Evolutionary conservation across 495 filamentous ascomycete genomes (phyloP).

Genomic region (Trichodelitschia bisporula): DNA sequence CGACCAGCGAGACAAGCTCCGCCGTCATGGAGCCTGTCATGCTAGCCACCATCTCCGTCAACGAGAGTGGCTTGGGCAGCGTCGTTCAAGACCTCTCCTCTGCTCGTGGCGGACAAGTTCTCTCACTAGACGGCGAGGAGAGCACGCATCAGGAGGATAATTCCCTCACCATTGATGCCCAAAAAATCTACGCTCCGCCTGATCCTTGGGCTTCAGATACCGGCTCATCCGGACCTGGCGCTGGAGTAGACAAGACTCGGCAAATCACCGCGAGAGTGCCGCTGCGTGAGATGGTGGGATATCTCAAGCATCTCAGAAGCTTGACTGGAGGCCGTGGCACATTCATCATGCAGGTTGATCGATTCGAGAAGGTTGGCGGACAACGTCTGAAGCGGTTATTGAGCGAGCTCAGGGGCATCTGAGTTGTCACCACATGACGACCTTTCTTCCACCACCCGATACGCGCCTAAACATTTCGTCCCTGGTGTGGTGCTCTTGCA

Average conservation of each 20-base stretch:
- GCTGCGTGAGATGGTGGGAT: constrained; percentile 90
- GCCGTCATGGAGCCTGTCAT: constrained; percentile 82
- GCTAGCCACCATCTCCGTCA: constrained; percentile 58
- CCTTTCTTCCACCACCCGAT: too few species aligned
- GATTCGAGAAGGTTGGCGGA: constrained; percentile 64
- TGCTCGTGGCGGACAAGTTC: constrained; percentile 57
- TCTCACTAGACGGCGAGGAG: constrained; percentile 60
- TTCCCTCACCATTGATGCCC: constrained; percentile 27
- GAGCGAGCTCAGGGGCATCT: constrained; percentile 24
- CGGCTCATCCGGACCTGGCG: not conserved
- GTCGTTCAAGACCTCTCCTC: constrained; percentile 82
- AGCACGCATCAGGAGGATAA: constrained; percentile 18
- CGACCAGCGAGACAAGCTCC: constrained; percentile 21
- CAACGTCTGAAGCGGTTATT: constrained; percentile 32
- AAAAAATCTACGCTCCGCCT: constrained; percentile 55
- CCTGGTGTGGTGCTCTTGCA: too few species aligned
- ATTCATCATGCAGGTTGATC: constrained; percentile 77
- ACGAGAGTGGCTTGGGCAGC: constrained; percentile 53
- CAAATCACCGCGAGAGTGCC: constrained; percentile 68
- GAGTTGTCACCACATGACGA: too few species aligned
- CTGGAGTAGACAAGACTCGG: constrained; percentile 15
- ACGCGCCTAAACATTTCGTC: too few species aligned
- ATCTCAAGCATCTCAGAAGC: constrained; percentile 70
- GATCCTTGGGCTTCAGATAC: constrained; percentile 46
- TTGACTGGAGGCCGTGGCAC: constrained; percentile 75